Conservation (phyloP, 2,329 filamentous ascomycete genomes). For the Fusarium haematococcum region DNA sequence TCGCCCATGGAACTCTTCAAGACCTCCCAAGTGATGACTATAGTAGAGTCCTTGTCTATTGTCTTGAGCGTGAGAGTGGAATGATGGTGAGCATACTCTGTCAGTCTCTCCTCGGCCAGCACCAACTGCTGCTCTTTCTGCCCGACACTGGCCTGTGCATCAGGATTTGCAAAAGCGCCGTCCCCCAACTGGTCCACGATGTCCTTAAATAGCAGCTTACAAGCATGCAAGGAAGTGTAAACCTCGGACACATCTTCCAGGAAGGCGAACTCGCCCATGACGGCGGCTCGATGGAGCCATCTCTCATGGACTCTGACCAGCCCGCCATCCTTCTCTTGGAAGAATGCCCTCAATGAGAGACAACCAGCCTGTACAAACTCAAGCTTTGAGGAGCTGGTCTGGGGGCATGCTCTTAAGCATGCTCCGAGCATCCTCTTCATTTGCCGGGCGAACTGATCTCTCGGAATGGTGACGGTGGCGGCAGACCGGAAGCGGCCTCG, state of each 20-base stretch:
- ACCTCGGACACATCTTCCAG: background rate
- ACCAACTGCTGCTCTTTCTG: background rate
- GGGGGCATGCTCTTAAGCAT: background rate
- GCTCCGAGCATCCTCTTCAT: conserved; percentile 5
- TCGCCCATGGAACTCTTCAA: background rate
- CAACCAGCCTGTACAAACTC: conserved; percentile 1
- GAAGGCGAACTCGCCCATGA: background rate
- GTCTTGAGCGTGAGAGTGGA: background rate
- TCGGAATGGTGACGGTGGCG: background rate
- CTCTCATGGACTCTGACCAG: conserved; percentile 13
- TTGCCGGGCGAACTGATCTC: background rate
- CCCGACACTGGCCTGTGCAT: background rate
- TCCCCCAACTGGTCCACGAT: background rate
- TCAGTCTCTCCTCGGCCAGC: background rate
- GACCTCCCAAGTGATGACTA: background rate
- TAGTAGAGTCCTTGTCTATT: background rate
- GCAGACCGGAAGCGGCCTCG: conserved; percentile 1
- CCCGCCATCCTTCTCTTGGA: background rate
- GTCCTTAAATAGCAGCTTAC: background rate
- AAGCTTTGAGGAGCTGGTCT: background rate
- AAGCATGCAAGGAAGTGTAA: background rate
- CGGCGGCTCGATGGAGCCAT: conserved; percentile 3
- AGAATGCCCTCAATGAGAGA: background rate
- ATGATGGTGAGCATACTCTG: background rate
- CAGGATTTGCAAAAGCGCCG: background rate